Percentiles rank a stretch among this genome's conserved stretches.
Conservation (phyloP, 805 yeast genomes). For the Lachancea nothofagi region DNA sequence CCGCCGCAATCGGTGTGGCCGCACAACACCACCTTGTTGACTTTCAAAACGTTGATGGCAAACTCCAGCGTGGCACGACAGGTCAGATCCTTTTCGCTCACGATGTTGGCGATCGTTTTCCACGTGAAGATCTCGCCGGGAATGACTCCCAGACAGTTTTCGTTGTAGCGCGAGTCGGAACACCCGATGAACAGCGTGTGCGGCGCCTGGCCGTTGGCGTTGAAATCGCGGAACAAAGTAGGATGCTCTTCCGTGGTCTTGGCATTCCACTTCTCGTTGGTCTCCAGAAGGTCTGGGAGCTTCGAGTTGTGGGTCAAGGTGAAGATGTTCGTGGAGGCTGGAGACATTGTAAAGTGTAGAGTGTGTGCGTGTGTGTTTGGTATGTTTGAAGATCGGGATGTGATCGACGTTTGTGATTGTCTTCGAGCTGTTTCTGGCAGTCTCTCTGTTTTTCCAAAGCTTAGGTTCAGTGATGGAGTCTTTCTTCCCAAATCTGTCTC, state of each 20-base stretch:
- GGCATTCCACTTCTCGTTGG: constrained; percentile 42
- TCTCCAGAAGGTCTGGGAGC: constrained; percentile 35
- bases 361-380: background rate
- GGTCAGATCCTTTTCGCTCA: constrained; percentile 62
- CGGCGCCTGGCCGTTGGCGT: constrained; percentile 84
- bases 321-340: constrained; percentile 21
- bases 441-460: background rate
- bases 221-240: constrained; percentile 47
- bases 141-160: constrained; percentile 62
- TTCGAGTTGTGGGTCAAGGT: constrained; percentile 28
- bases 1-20: constrained; percentile 98
- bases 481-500: background rate
- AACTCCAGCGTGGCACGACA: constrained; percentile 78
- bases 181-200: constrained; percentile 94
- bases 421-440: too few species aligned
- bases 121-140: constrained; percentile 92
- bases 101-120: constrained; percentile 79
- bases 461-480: background rate
- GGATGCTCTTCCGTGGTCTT: constrained; percentile 47
- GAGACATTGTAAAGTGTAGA: constrained; percentile 11
- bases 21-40: constrained; percentile 74
- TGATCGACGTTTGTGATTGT: background rate
- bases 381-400: background rate
- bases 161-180: constrained; percentile 87
- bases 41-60: constrained; percentile 79